phyloP scores from a whole-genome alignment of 495 filamentous ascomycete species.

The Aspergillus nidulans region DNA sequence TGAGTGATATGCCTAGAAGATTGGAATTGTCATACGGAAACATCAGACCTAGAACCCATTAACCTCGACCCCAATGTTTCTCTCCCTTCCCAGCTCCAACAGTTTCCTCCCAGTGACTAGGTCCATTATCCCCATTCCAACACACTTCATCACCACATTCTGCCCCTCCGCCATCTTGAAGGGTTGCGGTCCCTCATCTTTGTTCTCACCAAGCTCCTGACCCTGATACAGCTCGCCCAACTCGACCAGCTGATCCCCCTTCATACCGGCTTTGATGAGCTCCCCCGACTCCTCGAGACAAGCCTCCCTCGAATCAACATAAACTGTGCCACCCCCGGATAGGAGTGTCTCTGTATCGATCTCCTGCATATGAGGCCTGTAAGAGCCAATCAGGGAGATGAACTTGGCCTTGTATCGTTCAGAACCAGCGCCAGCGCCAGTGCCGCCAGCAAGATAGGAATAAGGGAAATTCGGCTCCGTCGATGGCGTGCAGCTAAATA shows the following conservation, averaged over 20 bases:
- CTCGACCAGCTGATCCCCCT: conserved; percentile 69
- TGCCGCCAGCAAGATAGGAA: conserved; percentile 36
- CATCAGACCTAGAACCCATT: conserved; percentile 52
- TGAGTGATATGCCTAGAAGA: no score
- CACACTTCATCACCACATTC: conserved; percentile 61
- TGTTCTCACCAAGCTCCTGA: not conserved
- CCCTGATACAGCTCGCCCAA: conserved; percentile 73
- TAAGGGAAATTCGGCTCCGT: conserved; percentile 58
- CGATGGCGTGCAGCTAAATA: conserved; percentile 74
- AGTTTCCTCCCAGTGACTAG: conserved; percentile 60
- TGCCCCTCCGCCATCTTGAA: conserved; percentile 38
- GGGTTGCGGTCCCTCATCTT: not conserved
- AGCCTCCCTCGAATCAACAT: conserved; percentile 78
- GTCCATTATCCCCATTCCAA: conserved; percentile 48
- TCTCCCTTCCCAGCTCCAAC: conserved; percentile 64
- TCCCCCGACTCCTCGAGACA: conserved; percentile 86
- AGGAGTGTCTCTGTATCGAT: conserved; percentile 72
- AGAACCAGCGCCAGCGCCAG: no score
- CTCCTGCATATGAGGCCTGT: conserved; percentile 82
- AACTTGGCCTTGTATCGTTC: conserved; percentile 58
- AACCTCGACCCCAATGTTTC: conserved; percentile 64
- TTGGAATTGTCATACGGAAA: no score
- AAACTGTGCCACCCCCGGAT: conserved; percentile 64
- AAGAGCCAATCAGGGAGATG: conserved; percentile 78
- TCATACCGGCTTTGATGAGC: conserved; percentile 69